These are phyloP conservation scores for Elsinoe necatrix DNA, from an alignment of 2,329 filamentous ascomycete genomes.

Conservation along the genomic window DNA sequence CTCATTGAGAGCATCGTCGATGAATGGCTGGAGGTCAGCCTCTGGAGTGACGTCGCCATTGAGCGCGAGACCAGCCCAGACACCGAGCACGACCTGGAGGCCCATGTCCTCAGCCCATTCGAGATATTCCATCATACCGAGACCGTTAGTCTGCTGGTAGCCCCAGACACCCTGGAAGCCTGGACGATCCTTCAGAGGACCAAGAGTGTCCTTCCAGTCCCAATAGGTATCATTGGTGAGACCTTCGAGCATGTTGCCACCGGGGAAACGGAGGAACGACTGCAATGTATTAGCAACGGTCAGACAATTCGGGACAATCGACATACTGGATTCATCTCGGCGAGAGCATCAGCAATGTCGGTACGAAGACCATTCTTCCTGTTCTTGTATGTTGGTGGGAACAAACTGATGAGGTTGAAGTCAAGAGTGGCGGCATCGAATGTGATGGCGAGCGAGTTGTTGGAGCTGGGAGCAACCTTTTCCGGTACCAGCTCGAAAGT, in stretches of 20 bases:
- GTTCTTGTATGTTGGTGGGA: slow-evolving; percentile 52
- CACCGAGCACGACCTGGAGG: slow-evolving; percentile 37
- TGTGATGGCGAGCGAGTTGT: slow-evolving; percentile 43
- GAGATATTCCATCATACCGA: slow-evolving; percentile 54
- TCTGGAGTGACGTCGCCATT: slow-evolving; percentile 40
- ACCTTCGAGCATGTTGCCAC: slow-evolving; percentile 49
- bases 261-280: slow-evolving; percentile 54
- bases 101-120: slow-evolving; percentile 11
- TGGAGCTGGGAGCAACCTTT: slow-evolving; percentile 24
- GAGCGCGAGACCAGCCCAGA: slow-evolving; percentile 30
- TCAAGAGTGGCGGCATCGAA: slow-evolving; percentile 47
- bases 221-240: slow-evolving; percentile 37
- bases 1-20: slow-evolving; percentile 54
- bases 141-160: slow-evolving; percentile 54
- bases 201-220: slow-evolving; percentile 47
- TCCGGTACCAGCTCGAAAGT: slow-evolving; percentile 25
- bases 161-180: slow-evolving; percentile 50
- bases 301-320: no score
- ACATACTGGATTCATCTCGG: slow-evolving; percentile 37
- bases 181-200: slow-evolving; percentile 45
- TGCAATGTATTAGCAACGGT: slow-evolving; percentile 20
- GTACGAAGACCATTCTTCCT: slow-evolving; percentile 49
- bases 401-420: slow-evolving; percentile 52
- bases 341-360: slow-evolving; percentile 48
- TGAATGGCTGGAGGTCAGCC: slow-evolving; percentile 44